Evolutionary conservation across 1,284 basidiomycete species (phyloP).

Genomic region (Austroboletus niveus): DNA sequence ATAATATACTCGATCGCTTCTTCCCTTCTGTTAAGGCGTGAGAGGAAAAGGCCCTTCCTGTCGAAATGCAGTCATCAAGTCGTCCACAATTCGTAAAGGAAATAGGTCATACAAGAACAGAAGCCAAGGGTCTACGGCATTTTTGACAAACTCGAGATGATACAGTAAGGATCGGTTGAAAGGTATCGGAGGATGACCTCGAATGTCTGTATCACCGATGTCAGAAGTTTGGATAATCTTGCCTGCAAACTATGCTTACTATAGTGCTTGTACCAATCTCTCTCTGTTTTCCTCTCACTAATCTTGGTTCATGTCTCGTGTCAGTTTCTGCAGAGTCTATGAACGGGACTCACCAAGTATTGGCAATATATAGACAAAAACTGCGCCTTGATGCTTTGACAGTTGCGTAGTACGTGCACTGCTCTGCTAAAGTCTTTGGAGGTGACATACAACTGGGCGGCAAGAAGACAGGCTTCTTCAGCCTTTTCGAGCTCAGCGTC

Average conservation of each 20-base stretch:
- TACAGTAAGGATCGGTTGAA: constrained; percentile 63
- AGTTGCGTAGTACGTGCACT: constrained; percentile 59
- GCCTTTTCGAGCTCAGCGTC: constrained; percentile 54
- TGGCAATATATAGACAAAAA: constrained; percentile 83
- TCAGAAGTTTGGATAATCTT: constrained; percentile 3
- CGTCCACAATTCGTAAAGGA: constrained; percentile 2
- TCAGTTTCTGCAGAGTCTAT: constrained; percentile 1
- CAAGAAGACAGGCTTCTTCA: constrained; percentile 66
- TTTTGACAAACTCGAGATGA: constrained; percentile 57
- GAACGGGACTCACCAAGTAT: constrained; percentile 68
- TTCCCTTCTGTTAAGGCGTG: constrained; percentile 73
- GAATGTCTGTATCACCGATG: constrained; percentile 51
- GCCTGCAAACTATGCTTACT: constrained; percentile 43
- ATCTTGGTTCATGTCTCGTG: constrained; percentile 39
- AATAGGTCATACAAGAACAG: constrained; percentile 65
- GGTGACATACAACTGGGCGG: constrained; percentile 78
- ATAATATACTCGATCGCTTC: constrained; percentile 86
- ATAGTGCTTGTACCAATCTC: constrained; percentile 73
- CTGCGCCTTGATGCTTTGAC: constrained; percentile 66
- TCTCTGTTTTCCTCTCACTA: constrained; percentile 63
- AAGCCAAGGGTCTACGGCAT: constrained; percentile 77
- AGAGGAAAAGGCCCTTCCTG: constrained; percentile 80
- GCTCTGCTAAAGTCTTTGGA: constrained; percentile 80
- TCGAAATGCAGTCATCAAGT: constrained; percentile 1
- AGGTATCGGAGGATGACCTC: constrained; percentile 69